Conservation (phyloP, 768 basidiomycete genomes). For the Amanita subjunquillea region DNA sequence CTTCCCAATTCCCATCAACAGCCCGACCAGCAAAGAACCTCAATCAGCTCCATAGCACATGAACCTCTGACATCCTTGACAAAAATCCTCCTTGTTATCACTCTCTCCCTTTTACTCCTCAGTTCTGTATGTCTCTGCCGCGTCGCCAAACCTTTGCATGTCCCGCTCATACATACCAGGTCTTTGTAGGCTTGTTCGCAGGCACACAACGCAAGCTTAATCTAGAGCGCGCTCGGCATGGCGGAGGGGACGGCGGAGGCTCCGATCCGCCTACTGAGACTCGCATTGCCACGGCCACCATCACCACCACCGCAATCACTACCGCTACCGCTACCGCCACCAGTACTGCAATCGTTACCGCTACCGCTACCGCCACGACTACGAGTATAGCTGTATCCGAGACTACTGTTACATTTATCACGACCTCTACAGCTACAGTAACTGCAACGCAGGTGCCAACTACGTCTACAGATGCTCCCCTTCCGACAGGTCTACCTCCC, state of each 20-base stretch:
- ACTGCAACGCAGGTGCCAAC: constrained; percentile 20
- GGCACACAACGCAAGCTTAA: constrained; percentile 77
- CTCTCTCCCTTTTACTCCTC: constrained; percentile 70
- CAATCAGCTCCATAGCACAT: constrained; percentile 44
- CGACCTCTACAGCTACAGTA: constrained; percentile 15
- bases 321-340: constrained; percentile 16
- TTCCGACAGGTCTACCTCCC: constrained; percentile 38
- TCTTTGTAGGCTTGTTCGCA: constrained; percentile 91
- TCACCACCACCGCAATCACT: constrained; percentile 24
- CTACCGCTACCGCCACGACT: constrained; percentile 24
- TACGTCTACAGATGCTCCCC: constrained; percentile 32
- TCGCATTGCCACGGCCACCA: constrained; percentile 29
- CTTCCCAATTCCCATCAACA: constrained; percentile 36
- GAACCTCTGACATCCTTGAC: constrained; percentile 79
- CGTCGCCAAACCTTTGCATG: background rate
- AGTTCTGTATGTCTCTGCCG: constrained; percentile 38
- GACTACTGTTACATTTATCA: constrained; percentile 24
- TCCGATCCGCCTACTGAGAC: constrained; percentile 5
- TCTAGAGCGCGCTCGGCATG: constrained; percentile 30
- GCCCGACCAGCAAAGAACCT: constrained; percentile 12
- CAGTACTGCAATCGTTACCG: constrained; percentile 10
- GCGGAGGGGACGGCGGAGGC: constrained; percentile 14
- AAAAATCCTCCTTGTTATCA: constrained; percentile 68
- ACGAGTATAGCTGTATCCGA: constrained; percentile 23
- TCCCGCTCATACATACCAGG: constrained; percentile 17